Evolutionary conservation across 2,329 filamentous ascomycete species (phyloP).

Genomic region (Ophiostoma perfectum): DNA sequence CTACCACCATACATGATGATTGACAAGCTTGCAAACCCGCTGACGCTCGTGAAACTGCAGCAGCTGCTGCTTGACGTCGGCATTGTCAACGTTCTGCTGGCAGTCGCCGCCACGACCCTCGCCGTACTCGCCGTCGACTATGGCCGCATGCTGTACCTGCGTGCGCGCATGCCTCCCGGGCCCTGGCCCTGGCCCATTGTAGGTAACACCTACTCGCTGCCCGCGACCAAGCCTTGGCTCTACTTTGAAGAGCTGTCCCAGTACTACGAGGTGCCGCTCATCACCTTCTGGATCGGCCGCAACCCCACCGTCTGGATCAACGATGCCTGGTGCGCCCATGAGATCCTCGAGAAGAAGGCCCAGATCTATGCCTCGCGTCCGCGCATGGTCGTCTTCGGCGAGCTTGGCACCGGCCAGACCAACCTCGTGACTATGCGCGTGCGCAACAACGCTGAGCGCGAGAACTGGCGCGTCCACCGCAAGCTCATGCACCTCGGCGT

Average conservation of each 20-base stretch:
- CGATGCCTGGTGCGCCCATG: constrained; percentile 46
- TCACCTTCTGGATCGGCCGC: constrained; percentile 53
- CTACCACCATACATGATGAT: constrained; percentile 27
- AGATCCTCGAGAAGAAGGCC: constrained; percentile 50
- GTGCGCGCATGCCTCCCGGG: constrained; percentile 49
- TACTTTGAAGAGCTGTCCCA: constrained; percentile 52
- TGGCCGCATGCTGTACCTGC: constrained; percentile 44
- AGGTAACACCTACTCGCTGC: constrained; percentile 52
- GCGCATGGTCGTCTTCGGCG: constrained; percentile 45
- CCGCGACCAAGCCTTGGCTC: constrained; percentile 52
- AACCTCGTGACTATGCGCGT: constrained; percentile 43
- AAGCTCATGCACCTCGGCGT: constrained; percentile 50
- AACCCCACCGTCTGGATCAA: constrained; percentile 46
- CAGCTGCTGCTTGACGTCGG: constrained; percentile 25
- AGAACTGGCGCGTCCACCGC: constrained; percentile 42
- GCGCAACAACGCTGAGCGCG: constrained; percentile 36
- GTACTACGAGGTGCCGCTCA: constrained; percentile 43
- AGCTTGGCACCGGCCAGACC: constrained; percentile 41
- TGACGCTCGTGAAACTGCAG: constrained; percentile 29
- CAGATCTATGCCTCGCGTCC: constrained; percentile 48
- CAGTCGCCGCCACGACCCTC: constrained; percentile 28
- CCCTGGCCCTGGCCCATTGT: constrained; percentile 50
- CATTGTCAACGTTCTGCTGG: constrained; percentile 25
- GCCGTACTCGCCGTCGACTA: constrained; percentile 40
- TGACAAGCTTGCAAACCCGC: constrained; percentile 27